Conservation (phyloP, 2,329 filamentous ascomycete genomes). For the Hypoxylon sp. region DNA sequence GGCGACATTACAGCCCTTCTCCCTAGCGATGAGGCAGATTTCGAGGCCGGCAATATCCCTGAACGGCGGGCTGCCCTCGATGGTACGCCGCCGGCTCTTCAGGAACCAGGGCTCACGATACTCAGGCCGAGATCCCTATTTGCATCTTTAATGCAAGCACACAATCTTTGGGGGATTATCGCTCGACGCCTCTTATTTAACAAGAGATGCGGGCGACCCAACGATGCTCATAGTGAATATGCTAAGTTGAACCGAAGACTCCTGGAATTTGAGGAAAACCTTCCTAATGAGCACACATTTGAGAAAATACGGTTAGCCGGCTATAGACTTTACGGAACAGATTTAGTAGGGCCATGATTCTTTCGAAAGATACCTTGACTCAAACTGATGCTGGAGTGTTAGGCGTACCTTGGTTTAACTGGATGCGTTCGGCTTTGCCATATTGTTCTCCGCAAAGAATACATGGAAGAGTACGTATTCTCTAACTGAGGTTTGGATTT, state of each 20-base stretch:
- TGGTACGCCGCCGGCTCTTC: constrained; percentile 66
- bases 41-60: constrained; percentile 64
- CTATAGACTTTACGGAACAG: constrained; percentile 65
- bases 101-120: constrained; percentile 61
- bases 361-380: not conserved
- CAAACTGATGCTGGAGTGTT: constrained; percentile 34
- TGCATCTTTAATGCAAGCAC: constrained; percentile 69
- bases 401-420: constrained; percentile 70
- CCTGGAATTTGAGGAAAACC: constrained; percentile 63
- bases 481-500: not conserved
- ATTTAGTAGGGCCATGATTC: constrained; percentile 60
- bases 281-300: constrained; percentile 66
- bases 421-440: constrained; percentile 71
- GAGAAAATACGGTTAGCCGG: constrained; percentile 59
- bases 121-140: constrained; percentile 67
- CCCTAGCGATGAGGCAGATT: constrained; percentile 68
- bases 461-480: constrained; percentile 64
- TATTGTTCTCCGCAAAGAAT: constrained; percentile 69
- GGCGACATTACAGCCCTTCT: constrained; percentile 69
- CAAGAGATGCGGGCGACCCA: constrained; percentile 61
- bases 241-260: constrained; percentile 61
- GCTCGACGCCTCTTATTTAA: constrained; percentile 65
- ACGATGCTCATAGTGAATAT: constrained; percentile 66
- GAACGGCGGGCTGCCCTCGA: constrained; percentile 67
- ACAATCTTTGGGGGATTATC: constrained; percentile 69